Evolutionary conservation across 2,329 filamentous ascomycete species (phyloP).

Genomic region (Stagonosporopsis chrysanthemi): DNA sequence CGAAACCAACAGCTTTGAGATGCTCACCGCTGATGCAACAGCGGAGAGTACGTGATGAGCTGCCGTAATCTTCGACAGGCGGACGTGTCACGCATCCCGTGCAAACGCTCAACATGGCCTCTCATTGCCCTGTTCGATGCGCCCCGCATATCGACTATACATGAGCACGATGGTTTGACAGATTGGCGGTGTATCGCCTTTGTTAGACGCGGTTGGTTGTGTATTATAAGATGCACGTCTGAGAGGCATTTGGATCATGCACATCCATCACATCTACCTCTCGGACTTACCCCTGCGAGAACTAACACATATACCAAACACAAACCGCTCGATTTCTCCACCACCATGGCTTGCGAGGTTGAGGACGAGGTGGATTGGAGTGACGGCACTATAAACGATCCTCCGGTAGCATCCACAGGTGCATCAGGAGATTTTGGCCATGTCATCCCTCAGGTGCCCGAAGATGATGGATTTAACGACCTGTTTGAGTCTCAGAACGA

Average conservation of each 20-base stretch:
- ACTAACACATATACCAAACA: not conserved
- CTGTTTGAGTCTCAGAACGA: constrained; percentile 1
- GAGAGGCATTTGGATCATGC: not conserved
- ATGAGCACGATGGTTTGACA: not conserved
- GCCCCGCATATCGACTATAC: not conserved
- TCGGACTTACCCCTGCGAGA: not conserved
- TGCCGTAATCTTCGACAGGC: not conserved
- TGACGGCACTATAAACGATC: constrained; percentile 25
- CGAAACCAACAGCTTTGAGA: too few species aligned
- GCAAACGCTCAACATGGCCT: constrained; percentile 24
- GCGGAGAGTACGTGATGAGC: not conserved
- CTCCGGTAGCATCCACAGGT: not conserved
- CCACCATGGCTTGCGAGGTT: constrained; percentile 21
- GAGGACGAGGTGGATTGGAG: constrained; percentile 40
- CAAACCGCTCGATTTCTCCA: not conserved
- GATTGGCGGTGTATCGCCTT: not conserved
- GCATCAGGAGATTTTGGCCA: not conserved
- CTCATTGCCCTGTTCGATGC: constrained; percentile 11
- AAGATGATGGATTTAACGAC: not conserved
- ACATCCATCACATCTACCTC: not conserved
- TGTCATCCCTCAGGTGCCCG: not conserved
- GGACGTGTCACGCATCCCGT: constrained; percentile 1
- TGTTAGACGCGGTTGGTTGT: not conserved
- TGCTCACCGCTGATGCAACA: not conserved
- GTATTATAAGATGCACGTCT: not conserved